Evolutionary conservation across 2,329 filamentous ascomycete genomes (phyloP), one percentile per base, ranked within the genome.

Genomic region (Penicillium sp.): DNA sequence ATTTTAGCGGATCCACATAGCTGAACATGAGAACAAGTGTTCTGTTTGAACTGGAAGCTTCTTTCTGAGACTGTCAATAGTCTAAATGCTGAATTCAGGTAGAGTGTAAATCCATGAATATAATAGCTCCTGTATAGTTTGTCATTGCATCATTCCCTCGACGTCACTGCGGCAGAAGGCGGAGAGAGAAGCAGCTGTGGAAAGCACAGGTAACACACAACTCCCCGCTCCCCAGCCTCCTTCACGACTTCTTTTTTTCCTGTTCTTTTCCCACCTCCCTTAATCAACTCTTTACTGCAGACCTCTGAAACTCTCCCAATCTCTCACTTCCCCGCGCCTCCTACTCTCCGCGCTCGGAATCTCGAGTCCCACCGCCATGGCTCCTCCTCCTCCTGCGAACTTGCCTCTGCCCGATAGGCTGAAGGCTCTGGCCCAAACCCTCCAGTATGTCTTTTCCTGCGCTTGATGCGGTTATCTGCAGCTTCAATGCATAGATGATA

Each of bases 361-460:
- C 35, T 24, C 29, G 40, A 51, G 38, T 46, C 42, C 37, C 38
- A 28, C 28, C 44, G 35, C 60, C 48, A 87, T 87, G 84, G 81
- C 87, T 72, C 85, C 87, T 73, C 85, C 86, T 70, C 85, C 86
- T 56, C 74, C 84, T 49, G 74, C 85, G 48, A 78, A 74, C 60
- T 70, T 86, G 70, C 84, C 88, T 68, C 76, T 93, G 62, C 73
- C 75, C 64, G 83, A 93, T 75, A 81, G 89, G 65, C 74, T 95
- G 50, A 72, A 88, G 62, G 77, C 80, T 59, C 78, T 97, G 59
- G 89, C 85, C 57, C 84, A 95, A 71, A 97, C 90, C 37, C 77
- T 97, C 59, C 93, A 97, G 77, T 98, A 69, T 61, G 91, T 86
- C n/a, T 27, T 67, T 70, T 55, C 45, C 39, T 52, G 39, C 42